Percentiles rank a stretch among this genome's conserved stretches.
Evolutionary conservation across 164 flowering plant genomes (phyloP).

Genomic region (Vitis rupestris): DNA sequence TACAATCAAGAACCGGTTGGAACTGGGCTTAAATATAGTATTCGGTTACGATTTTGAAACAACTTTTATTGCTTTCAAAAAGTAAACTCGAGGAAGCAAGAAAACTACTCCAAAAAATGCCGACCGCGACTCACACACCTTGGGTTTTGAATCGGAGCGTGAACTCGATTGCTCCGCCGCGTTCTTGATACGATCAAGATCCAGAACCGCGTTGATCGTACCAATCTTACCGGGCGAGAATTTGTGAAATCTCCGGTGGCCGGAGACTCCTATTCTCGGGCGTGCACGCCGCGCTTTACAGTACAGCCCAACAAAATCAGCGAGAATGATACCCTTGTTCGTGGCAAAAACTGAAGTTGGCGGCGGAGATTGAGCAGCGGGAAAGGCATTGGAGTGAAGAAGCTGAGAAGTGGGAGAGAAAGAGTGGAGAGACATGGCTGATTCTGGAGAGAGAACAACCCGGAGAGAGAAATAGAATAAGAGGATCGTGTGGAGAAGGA

Average conservation of each 20-base stretch:
- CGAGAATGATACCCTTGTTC: conserved; percentile 30
- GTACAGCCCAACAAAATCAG: conserved; percentile 42
- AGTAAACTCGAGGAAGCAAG: too few species aligned
- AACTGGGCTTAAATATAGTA: too few species aligned
- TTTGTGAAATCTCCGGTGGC: conserved; percentile 8
- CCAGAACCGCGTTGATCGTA: conserved; percentile 50
- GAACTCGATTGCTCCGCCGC: conserved; percentile 15
- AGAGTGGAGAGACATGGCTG: conserved; percentile 41
- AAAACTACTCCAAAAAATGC: too few species aligned
- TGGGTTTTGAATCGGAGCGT: conserved; percentile 12
- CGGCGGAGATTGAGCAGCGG: conserved; percentile 8
- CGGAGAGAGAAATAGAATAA: too few species aligned
- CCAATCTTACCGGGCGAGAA: conserved; percentile 10
- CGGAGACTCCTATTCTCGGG: conserved; percentile 26
- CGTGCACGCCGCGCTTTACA: conserved; percentile 38
- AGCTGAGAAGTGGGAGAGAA: conserved; percentile 29
- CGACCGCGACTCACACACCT: conserved; percentile 23
- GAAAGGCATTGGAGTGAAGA: conserved; percentile 27
- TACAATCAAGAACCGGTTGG: too few species aligned
- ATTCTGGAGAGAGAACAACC: background rate
- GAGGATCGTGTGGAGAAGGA: background rate
- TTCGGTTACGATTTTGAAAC: too few species aligned
- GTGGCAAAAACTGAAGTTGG: conserved; percentile 22
- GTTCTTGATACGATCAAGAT: conserved; percentile 25
- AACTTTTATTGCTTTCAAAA: too few species aligned